These are phyloP conservation scores for Anthracocystis panici-leucophaei DNA, from an alignment of 1,284 basidiomycete species.

Conservation along the genomic window DNA sequence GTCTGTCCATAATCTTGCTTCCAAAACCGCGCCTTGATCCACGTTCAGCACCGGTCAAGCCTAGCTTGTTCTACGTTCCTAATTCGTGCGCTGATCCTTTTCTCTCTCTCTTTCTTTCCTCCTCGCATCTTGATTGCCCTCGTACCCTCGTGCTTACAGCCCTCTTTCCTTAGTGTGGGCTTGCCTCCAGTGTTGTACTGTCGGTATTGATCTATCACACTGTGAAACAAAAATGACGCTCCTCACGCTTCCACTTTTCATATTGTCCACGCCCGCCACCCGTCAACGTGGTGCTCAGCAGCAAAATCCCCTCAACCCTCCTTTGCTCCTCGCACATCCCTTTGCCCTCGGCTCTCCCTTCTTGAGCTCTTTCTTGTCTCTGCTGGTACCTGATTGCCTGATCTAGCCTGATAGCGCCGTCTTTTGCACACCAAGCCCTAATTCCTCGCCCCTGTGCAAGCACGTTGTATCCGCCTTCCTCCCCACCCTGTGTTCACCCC, in stretches of 20 bases:
- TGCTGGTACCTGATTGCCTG: not conserved
- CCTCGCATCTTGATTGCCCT: constrained; percentile 7
- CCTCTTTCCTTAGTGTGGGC: not conserved
- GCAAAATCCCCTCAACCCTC: constrained; percentile 48
- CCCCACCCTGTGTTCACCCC: too few relatives aligned
- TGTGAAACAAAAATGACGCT: constrained; percentile 5
- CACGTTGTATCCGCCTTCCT: not conserved
- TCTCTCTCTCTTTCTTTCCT: not conserved
- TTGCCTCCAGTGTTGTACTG: constrained; percentile 1
- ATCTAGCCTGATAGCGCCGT: not conserved
- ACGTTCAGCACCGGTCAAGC: not conserved
- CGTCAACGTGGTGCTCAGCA: constrained; percentile 27
- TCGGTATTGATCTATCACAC: too few relatives aligned
- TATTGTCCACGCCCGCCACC: constrained; percentile 1
- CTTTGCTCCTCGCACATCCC: not conserved
- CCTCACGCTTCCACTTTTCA: not conserved
- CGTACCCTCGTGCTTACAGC: not conserved
- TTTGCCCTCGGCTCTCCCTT: not conserved
- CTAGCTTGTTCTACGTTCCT: constrained; percentile 9
- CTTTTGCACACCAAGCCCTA: constrained; percentile 3
- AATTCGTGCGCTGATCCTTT: constrained; percentile 9
- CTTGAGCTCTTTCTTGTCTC: too few relatives aligned
- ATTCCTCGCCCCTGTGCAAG: not conserved
- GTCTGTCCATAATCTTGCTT: not conserved
- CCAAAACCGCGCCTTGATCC: not conserved